Conservation (phyloP, 805 yeast genomes). For the Saturnispora saitoi region DNA sequence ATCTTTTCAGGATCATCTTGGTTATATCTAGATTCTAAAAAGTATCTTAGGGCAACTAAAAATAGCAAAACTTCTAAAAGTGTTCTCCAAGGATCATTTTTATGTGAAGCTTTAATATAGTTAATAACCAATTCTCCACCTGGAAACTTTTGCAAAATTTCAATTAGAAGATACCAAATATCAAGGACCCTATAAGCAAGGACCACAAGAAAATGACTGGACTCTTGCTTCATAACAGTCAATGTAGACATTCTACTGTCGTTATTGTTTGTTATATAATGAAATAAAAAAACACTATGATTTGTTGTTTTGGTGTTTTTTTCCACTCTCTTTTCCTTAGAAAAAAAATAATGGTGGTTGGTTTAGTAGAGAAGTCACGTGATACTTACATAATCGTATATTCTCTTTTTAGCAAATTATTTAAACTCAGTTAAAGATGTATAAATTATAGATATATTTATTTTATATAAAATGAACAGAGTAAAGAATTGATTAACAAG, state of each 20-base stretch:
- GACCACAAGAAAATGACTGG: constrained; percentile 22
- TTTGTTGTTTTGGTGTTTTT: no score
- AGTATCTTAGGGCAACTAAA: constrained; percentile 77
- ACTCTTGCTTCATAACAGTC: constrained; percentile 11
- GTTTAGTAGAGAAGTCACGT: no score
- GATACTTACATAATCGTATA: no score
- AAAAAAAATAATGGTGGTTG: no score
- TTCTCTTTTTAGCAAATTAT: no score
- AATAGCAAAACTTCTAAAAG: constrained; percentile 68
- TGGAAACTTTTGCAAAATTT: constrained; percentile 30
- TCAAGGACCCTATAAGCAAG: constrained; percentile 21
- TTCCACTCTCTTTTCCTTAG: no score
- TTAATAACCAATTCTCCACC: constrained; percentile 53
- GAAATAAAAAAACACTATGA: no score
- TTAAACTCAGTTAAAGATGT: no score
- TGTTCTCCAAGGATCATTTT: constrained; percentile 89
- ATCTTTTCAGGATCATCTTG: constrained; percentile 67
- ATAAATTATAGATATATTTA: no score
- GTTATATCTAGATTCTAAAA: constrained; percentile 67
- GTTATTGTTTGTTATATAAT: not conserved
- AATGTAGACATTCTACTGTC: constrained; percentile 9
- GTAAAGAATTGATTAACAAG: no score
- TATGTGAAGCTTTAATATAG: constrained; percentile 79
- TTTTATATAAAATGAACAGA: no score
- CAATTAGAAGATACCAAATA: constrained; percentile 21